These are phyloP conservation scores for Bretziella fagacearum DNA, from an alignment of 2,329 filamentous ascomycete genomes.

Conservation along the genomic window DNA sequence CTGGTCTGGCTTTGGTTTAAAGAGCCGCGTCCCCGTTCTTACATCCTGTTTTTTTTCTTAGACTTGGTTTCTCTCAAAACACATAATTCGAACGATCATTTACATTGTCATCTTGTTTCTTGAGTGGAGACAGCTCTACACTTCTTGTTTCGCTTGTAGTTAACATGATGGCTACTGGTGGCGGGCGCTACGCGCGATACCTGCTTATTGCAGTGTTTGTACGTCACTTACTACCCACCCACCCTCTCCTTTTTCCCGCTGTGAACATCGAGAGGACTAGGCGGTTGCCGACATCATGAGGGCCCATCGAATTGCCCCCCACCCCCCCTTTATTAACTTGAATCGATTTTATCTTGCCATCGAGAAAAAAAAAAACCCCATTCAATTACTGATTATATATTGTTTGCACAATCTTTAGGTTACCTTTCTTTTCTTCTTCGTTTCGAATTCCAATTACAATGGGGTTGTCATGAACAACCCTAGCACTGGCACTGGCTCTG, in stretches of 20 bases:
- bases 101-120: background rate
- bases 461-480: slow-evolving; percentile 18
- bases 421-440: slow-evolving; percentile 64
- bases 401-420: too few relatives aligned
- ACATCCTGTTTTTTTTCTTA: background rate
- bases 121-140: background rate
- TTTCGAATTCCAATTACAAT: slow-evolving; percentile 42
- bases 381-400: too few relatives aligned
- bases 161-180: slow-evolving; percentile 44
- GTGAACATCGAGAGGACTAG: background rate
- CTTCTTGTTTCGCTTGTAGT: background rate
- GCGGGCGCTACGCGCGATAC: slow-evolving; percentile 58
- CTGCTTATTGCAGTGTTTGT: slow-evolving; percentile 74
- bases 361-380: too few relatives aligned
- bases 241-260: slow-evolving; percentile 14
- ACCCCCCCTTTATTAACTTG: too few relatives aligned
- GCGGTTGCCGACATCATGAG: background rate
- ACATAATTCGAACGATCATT: background rate
- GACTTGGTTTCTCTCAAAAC: background rate
- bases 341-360: too few relatives aligned
- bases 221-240: slow-evolving; percentile 25
- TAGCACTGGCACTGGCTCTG: slow-evolving; percentile 18
- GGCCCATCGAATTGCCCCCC: background rate
- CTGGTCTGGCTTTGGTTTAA: slow-evolving; percentile 5
- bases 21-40: slow-evolving; percentile 6